phyloP scores from a whole-genome alignment of 2,329 filamentous ascomycete species.

The Ophiosphaerella narmari region DNA sequence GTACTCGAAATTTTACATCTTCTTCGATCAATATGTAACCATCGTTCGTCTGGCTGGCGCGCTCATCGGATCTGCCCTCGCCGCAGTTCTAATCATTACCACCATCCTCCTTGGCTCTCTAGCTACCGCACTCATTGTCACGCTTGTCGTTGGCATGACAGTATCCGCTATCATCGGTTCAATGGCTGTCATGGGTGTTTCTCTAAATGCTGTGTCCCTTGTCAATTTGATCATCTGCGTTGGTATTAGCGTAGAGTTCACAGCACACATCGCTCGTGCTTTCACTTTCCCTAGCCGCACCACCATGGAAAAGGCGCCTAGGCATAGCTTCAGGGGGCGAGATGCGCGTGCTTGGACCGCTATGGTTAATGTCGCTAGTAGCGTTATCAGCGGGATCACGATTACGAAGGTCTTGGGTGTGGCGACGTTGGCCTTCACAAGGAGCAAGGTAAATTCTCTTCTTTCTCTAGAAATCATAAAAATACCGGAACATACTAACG shows the following conservation, averaged over 20 bases:
- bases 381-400: slow-evolving; percentile 94
- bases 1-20: slow-evolving; percentile 97
- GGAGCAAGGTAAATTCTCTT: slow-evolving; percentile 66
- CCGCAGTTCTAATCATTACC: slow-evolving; percentile 81
- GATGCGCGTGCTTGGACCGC: slow-evolving; percentile 91
- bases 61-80: slow-evolving; percentile 80
- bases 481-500: too few relatives aligned
- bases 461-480: too few relatives aligned
- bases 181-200: slow-evolving; percentile 88
- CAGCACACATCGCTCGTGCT: slow-evolving; percentile 91
- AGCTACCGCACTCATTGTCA: slow-evolving; percentile 79
- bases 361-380: slow-evolving; percentile 90
- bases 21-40: slow-evolving; percentile 94
- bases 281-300: slow-evolving; percentile 89
- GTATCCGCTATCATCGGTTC: slow-evolving; percentile 92
- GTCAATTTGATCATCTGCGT: slow-evolving; percentile 98
- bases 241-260: slow-evolving; percentile 96
- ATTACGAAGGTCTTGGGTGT: slow-evolving; percentile 94
- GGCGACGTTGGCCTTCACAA: slow-evolving; percentile 87
- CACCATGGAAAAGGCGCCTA: slow-evolving; percentile 76
- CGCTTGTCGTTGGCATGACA: slow-evolving; percentile 88
- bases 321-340: slow-evolving; percentile 75
- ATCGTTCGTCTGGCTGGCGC: slow-evolving; percentile 81
- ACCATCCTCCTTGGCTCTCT: slow-evolving; percentile 82
- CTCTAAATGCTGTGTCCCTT: slow-evolving; percentile 90